Evolutionary conservation across 2,329 filamentous ascomycete genomes (phyloP).

Genomic region (Colletotrichum tropicicola): DNA sequence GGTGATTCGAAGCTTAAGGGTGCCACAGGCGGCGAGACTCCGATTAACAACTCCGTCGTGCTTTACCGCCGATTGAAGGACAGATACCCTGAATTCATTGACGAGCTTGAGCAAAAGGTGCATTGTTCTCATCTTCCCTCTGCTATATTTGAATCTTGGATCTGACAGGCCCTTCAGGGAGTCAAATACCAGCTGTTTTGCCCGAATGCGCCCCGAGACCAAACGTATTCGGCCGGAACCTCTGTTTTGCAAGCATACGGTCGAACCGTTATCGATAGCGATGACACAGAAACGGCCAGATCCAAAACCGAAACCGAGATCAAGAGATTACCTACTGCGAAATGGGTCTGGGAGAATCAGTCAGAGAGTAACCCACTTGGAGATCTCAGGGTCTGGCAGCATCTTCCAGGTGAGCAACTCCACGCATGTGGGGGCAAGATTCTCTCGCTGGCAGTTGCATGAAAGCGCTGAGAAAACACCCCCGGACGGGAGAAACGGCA

Average conservation of each 20-base stretch:
- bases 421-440: not conserved
- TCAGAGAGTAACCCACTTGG: constrained; percentile 33
- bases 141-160: not conserved
- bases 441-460: not conserved
- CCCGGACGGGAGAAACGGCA: constrained; percentile 30
- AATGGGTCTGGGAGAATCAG: constrained; percentile 35
- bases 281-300: constrained; percentile 32
- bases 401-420: constrained; percentile 30
- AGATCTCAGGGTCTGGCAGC: constrained; percentile 35
- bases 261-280: constrained; percentile 30
- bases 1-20: not conserved
- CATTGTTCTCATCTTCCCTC: too few species aligned
- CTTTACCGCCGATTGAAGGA: constrained; percentile 32
- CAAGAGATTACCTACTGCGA: constrained; percentile 34
- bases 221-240: constrained; percentile 34
- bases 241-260: constrained; percentile 36
- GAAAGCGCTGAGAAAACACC: constrained; percentile 32
- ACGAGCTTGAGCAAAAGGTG: constrained; percentile 33
- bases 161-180: constrained; percentile 12
- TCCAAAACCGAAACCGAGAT: constrained; percentile 36
- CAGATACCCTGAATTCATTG: constrained; percentile 35
- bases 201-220: constrained; percentile 32
- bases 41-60: constrained; percentile 35
- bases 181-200: constrained; percentile 36
- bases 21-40: constrained; percentile 34